Evolutionary conservation across 2,329 filamentous ascomycete genomes (phyloP).

Genomic region (Knoxdaviesia proteae): DNA sequence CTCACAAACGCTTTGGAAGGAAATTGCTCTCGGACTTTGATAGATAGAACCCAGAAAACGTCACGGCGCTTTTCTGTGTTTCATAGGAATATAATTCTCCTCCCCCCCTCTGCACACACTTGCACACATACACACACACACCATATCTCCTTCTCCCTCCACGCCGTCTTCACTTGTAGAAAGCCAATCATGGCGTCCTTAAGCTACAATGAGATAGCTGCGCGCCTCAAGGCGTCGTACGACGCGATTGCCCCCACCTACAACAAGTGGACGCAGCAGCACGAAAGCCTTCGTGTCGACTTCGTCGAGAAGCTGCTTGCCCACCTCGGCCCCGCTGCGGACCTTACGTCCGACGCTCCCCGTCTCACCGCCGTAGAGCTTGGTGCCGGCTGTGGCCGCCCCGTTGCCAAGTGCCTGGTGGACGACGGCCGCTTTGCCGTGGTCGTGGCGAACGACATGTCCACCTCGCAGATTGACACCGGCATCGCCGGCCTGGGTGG

Average conservation of each 20-base stretch:
- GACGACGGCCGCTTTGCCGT: constrained; percentile 5
- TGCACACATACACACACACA: no score
- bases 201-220: no score
- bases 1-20: no score
- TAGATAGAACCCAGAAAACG: no score
- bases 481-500: constrained; percentile 5
- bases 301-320: constrained; percentile 10
- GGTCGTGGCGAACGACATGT: constrained; percentile 21
- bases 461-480: constrained; percentile 15
- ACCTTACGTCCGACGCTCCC: background rate
- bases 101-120: no score
- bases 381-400: constrained; percentile 19
- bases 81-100: no score
- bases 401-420: constrained; percentile 15
- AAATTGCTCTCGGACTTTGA: no score
- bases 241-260: constrained; percentile 17
- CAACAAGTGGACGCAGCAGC: constrained; percentile 17
- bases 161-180: no score
- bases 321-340: background rate
- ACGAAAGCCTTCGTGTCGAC: constrained; percentile 12
- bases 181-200: no score
- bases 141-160: no score
- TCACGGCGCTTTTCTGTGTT: no score
- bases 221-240: constrained; percentile 15
- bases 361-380: constrained; percentile 16